Base-by-base conservation (phyloP, 345 rosid species). In the Eucalyptus marginata region DNA sequence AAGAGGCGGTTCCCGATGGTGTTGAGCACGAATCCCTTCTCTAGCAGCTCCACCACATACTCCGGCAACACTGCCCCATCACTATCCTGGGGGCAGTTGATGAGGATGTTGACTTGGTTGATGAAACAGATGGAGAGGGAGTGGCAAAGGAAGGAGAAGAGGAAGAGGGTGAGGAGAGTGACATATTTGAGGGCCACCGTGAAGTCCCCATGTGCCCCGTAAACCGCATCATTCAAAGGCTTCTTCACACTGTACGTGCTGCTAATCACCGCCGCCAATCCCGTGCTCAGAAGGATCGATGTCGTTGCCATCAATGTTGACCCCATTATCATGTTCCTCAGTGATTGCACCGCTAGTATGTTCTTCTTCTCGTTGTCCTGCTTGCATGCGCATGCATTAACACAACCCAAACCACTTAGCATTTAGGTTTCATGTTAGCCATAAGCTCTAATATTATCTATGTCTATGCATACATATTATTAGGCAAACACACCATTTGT, bases 301-400 rank as follows among this genome's bases (percentile, higher is more conserved):
- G 99, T 96, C 8, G 99, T 97, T 43, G 99, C 99, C 99, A 98
- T 98, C 58, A 98, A 90, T 46, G 99, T 98, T 3, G 99, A 94
- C 88, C 98, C 99, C 99, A 98, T 97, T n/a, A 98, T 94, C 84
- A 94, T 88, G 94, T 98, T 98, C 89, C 99, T 88, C 0, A 98
- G 92, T 2, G 98, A 91, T 87, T 98, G 99, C 49, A 98, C 98
- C 1, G 97, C 99, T 87, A 98, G 90, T 24, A 98, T 93, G 93
- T 95, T 97, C 93, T 94, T 98, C 94, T 97, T 98, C 17, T 98
- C 99, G 86, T 97, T 96, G 92, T 98, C 99, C 99, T 98, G 93
- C 88, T 64, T 64, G 18, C 76, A 15, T 76, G 47, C 22, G 83
- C 83, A 76, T 20, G 27, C 8, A 40, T 36, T 36, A 40, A 20